Percentiles rank a stretch among this genome's conserved stretches.
phyloP scores from a whole-genome alignment of 306 rosid species.

The Lablab purpureus region DNA sequence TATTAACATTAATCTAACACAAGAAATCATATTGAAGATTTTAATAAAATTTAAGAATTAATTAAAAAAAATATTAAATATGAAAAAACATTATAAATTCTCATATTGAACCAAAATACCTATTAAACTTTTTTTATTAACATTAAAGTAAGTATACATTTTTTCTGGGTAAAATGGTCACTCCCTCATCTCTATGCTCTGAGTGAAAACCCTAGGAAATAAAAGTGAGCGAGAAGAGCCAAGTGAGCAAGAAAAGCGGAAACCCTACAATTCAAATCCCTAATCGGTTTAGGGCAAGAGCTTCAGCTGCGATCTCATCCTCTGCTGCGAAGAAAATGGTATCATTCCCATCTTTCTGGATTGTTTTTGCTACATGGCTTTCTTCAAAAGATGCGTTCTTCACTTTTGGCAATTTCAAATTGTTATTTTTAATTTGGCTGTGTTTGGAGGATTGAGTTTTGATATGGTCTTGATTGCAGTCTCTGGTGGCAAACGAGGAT shows the following conservation, averaged over 20 bases:
- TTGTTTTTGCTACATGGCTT: background rate
- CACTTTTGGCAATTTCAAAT: background rate
- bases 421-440: background rate
- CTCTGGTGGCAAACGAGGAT: conserved; percentile 52
- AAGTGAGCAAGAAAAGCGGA: background rate
- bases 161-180: background rate
- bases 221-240: background rate
- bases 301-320: conserved; percentile 16
- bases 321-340: conserved; percentile 28
- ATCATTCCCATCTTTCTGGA: background rate
- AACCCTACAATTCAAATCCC: background rate
- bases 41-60: too few species aligned
- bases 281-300: background rate
- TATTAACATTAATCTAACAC: too few species aligned
- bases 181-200: background rate
- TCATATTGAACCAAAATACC: too few species aligned
- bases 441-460: background rate
- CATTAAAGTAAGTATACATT: too few species aligned
- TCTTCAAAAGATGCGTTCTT: background rate
- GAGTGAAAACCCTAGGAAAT: conserved; percentile 23
- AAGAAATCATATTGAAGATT: too few species aligned
- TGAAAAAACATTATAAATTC: too few species aligned
- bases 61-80: too few species aligned
- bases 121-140: too few species aligned
- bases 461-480: background rate